Percentiles rank a stretch among this genome's conserved stretches.
These are phyloP conservation scores for Polyporus arcularius DNA, from an alignment of 768 basidiomycete species.

Conservation along the genomic window DNA sequence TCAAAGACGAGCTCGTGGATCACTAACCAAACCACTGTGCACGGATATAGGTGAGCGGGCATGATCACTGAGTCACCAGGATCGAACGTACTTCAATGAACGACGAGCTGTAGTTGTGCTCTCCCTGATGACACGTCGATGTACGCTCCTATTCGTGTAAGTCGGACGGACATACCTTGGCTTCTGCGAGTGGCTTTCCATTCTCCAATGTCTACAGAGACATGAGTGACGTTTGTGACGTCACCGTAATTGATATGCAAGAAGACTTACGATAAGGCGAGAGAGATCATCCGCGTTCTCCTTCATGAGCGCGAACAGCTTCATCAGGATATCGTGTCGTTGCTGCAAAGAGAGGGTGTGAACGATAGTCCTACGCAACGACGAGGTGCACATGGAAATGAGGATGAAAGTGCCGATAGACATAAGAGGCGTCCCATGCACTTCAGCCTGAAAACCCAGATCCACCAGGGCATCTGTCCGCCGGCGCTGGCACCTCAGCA, in stretches of 20 bases:
- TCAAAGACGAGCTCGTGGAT: background rate
- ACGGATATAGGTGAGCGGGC: conserved; percentile 2
- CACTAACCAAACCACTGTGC: conserved; percentile 76
- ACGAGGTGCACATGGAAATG: too few species aligned
- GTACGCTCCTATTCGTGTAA: background rate
- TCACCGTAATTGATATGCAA: background rate
- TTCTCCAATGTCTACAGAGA: conserved; percentile 83
- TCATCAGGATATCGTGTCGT: conserved; percentile 82
- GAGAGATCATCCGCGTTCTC: conserved; percentile 86
- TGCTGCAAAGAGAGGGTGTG: conserved; percentile 41
- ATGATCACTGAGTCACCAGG: conserved; percentile 16
- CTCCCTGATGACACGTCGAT: conserved; percentile 49
- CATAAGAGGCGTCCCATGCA: too few species aligned
- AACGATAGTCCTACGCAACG: background rate
- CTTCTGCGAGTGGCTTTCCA: conserved; percentile 87
- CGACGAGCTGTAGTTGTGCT: conserved; percentile 83
- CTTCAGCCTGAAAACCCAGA: too few species aligned
- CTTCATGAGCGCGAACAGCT: conserved; percentile 76
- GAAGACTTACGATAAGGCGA: conserved; percentile 71
- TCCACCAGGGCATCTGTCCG: too few species aligned
- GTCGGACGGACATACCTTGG: conserved; percentile 50
- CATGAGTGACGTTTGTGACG: background rate
- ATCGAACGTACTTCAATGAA: conserved; percentile 67
- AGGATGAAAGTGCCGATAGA: too few species aligned
- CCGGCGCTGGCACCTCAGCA: too few species aligned